These are phyloP conservation scores for Pichia insulana DNA, from an alignment of 805 yeast species.

Conservation along the genomic window DNA sequence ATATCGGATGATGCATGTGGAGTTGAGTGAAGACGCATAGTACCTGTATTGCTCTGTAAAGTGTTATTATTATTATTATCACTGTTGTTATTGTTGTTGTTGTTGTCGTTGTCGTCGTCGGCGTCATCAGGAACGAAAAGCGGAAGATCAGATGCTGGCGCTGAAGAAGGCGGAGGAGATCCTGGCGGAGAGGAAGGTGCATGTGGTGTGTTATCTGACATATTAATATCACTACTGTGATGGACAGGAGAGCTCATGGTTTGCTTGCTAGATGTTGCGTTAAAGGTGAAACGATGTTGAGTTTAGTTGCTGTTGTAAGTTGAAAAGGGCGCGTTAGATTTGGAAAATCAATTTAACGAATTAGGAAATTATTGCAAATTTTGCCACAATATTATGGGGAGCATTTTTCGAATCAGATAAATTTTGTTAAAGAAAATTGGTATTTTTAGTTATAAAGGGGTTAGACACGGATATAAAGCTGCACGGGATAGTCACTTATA, in stretches of 20 bases:
- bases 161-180: conserved; percentile 1
- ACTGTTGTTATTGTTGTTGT: conserved; percentile 48
- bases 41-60: conserved; percentile 26
- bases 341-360: too few relatives aligned
- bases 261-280: not conserved
- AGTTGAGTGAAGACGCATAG: conserved; percentile 17
- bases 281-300: too few relatives aligned
- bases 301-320: too few relatives aligned
- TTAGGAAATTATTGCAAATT: too few relatives aligned
- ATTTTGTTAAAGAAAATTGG: too few relatives aligned
- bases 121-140: not conserved
- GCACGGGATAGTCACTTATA: too few relatives aligned
- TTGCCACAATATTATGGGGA: too few relatives aligned
- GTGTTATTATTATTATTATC: too few relatives aligned
- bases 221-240: not conserved
- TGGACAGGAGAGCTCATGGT: not conserved
- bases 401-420: too few relatives aligned
- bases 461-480: too few relatives aligned
- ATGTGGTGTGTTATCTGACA: conserved; percentile 28
- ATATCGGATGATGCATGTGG: conserved; percentile 25
- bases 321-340: too few relatives aligned
- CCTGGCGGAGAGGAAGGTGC: conserved; percentile 31
- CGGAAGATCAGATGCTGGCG: not conserved
- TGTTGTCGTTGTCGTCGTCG: conserved; percentile 7
- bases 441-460: too few relatives aligned